A percentile compares a stretch with the other conserved stretches of the same genome.
These are phyloP conservation scores for Hibiscus trionum DNA, from an alignment of 345 rosid species.

Conservation along the genomic window DNA sequence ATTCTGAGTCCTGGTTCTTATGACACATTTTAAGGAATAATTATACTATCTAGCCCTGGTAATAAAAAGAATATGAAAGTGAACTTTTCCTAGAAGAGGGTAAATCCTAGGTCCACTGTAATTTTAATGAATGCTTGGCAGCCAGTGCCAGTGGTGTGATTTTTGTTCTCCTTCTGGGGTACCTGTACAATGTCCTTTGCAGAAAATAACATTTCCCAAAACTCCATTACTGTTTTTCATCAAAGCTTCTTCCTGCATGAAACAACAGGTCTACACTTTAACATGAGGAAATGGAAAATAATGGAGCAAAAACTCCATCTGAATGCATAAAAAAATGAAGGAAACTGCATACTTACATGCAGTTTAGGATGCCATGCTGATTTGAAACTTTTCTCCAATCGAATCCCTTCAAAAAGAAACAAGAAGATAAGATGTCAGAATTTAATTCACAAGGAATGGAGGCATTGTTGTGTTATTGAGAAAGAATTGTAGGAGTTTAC, in stretches of 20 bases:
- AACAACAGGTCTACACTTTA: too few species aligned
- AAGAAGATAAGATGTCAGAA: not conserved
- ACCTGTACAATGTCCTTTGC: constrained; percentile 23
- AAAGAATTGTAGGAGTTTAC: not conserved
- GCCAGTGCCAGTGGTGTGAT: constrained; percentile 14
- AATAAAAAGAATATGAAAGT: not conserved
- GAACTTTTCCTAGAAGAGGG: not conserved
- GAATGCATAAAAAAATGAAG: not conserved
- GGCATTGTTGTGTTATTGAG: not conserved
- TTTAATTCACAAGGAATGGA: not conserved
- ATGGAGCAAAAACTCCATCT: too few species aligned
- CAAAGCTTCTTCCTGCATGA: constrained; percentile 10
- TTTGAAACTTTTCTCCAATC: not conserved
- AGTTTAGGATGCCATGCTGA: not conserved
- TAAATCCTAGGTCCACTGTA: constrained; percentile 45
- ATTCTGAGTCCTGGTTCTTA: not conserved
- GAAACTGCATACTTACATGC: not conserved
- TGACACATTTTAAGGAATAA: not conserved
- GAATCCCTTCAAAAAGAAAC: not conserved
- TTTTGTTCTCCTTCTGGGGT: constrained; percentile 17
- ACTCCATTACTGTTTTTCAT: constrained; percentile 8
- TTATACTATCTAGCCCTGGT: not conserved
- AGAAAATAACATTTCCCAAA: not conserved
- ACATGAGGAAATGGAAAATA: too few species aligned
- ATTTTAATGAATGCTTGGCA: constrained; percentile 59